Conservation (phyloP, 441 rosid genomes). For the Dalechampia spathulata region DNA sequence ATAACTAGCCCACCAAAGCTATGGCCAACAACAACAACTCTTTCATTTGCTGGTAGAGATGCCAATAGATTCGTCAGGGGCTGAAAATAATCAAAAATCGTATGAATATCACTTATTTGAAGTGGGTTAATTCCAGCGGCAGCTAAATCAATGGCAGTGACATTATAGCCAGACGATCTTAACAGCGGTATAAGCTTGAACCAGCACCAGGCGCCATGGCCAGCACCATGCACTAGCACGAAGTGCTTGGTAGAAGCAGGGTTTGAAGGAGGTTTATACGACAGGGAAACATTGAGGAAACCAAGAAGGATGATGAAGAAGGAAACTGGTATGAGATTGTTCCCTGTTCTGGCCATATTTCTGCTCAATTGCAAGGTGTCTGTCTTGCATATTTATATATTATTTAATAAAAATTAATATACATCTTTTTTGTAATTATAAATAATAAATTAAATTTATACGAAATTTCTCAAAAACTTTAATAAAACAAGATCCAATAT, state of each 20-base stretch:
- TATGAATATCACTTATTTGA: conserved; percentile 19
- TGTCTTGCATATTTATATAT: too few relatives aligned
- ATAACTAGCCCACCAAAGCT: conserved; percentile 44
- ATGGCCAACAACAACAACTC: conserved; percentile 46
- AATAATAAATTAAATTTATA: too few relatives aligned
- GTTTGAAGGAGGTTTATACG: background rate
- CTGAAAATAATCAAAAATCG: conserved; percentile 25
- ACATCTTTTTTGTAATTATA: too few relatives aligned
- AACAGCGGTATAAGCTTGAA: conserved; percentile 35
- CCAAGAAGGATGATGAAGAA: background rate
- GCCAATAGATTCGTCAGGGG: conserved; percentile 32
- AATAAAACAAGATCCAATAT: too few relatives aligned
- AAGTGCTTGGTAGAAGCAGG: conserved; percentile 10
- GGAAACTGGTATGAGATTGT: background rate
- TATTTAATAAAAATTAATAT: too few relatives aligned
- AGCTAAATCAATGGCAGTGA: conserved; percentile 31
- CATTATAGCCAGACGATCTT: conserved; percentile 35
- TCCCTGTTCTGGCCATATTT: conserved; percentile 1
- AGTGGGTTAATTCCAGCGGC: conserved; percentile 30
- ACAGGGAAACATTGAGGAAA: background rate
- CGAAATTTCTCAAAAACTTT: too few relatives aligned
- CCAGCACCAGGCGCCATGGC: conserved; percentile 48
- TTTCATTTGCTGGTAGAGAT: conserved; percentile 22
- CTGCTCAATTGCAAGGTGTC: background rate
- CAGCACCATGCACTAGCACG: conserved; percentile 38